Evolutionary conservation across 371 early-diverging fungal species (phyloP).

Genomic region (Dentiscutata heterogama): DNA sequence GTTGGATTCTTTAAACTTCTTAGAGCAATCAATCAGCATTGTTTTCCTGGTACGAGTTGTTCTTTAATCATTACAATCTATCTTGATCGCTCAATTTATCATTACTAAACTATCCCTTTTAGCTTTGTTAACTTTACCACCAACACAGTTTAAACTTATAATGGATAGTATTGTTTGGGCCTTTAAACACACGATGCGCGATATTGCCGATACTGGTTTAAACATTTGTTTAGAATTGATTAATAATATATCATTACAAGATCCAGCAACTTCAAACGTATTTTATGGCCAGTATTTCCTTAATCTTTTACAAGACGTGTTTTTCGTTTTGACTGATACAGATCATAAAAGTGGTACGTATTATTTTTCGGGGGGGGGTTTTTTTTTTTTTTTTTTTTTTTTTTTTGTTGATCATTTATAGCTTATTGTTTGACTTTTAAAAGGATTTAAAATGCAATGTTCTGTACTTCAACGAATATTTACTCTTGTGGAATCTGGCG

Average conservation of each 20-base stretch:
- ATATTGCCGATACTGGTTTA: conserved; percentile 94
- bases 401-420: background rate
- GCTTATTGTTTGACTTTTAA: background rate
- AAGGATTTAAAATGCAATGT: conserved; percentile 93
- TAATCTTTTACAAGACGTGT: conserved; percentile 92
- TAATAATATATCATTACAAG: conserved; percentile 78
- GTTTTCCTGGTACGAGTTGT: conserved; percentile 77
- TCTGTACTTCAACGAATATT: conserved; percentile 91
- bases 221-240: conserved; percentile 88
- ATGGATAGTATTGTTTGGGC: conserved; percentile 96
- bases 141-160: conserved; percentile 89
- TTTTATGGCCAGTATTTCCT: conserved; percentile 94
- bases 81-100: background rate
- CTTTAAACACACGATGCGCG: conserved; percentile 98
- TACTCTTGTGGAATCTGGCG: conserved; percentile 81
- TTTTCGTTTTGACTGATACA: conserved; percentile 95
- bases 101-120: conserved; percentile 22
- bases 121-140: conserved; percentile 85
- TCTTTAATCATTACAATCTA: background rate
- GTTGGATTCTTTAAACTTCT: conserved; percentile 93
- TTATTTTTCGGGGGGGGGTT: no score
- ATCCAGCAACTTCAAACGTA: conserved; percentile 79
- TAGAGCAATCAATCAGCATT: conserved; percentile 84
- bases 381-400: background rate
- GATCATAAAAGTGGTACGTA: conserved; percentile 95